phyloP scores from a whole-genome alignment of 192 early-diverging fungal genomes.

The Gaertneriomyces sp. region DNA sequence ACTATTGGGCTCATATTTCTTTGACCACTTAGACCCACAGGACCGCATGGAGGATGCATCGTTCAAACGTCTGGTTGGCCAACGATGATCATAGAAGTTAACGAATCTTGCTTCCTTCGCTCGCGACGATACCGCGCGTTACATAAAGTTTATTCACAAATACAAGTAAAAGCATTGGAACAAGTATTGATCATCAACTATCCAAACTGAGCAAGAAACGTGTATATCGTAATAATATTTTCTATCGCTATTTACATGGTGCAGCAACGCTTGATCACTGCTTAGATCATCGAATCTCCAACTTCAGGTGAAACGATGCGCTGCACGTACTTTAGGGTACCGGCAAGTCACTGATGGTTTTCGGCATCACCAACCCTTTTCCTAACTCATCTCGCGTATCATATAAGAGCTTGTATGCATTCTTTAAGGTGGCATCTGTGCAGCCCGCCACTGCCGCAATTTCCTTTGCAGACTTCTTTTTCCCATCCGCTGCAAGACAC shows the following conservation, averaged over 20 bases:
- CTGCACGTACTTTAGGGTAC: slow-evolving; percentile 11
- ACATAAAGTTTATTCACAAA: no score
- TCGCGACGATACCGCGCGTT: no score
- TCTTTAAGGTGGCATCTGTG: slow-evolving; percentile 91
- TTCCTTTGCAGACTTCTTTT: slow-evolving; percentile 66
- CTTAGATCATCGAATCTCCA: no score
- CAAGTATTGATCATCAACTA: no score
- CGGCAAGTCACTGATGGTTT: slow-evolving; percentile 3
- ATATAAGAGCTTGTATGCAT: slow-evolving; percentile 54
- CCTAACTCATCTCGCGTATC: slow-evolving; percentile 44
- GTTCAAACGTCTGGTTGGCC: background rate
- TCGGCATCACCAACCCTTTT: slow-evolving; percentile 23
- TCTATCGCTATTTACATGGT: no score
- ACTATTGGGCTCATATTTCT: background rate
- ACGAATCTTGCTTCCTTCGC: no score
- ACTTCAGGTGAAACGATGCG: no score
- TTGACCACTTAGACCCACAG: background rate
- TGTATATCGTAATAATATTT: no score
- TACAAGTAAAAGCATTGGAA: no score
- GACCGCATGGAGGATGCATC: background rate
- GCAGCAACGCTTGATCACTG: no score
- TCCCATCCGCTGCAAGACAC: slow-evolving; percentile 55
- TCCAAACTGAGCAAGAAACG: no score
- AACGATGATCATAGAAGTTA: background rate
- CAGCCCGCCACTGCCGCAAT: slow-evolving; percentile 85